Percentiles rank a stretch among this genome's conserved stretches.
phyloP scores from a whole-genome alignment of 306 rosid species.

The Chamaecrista fasciculata region DNA sequence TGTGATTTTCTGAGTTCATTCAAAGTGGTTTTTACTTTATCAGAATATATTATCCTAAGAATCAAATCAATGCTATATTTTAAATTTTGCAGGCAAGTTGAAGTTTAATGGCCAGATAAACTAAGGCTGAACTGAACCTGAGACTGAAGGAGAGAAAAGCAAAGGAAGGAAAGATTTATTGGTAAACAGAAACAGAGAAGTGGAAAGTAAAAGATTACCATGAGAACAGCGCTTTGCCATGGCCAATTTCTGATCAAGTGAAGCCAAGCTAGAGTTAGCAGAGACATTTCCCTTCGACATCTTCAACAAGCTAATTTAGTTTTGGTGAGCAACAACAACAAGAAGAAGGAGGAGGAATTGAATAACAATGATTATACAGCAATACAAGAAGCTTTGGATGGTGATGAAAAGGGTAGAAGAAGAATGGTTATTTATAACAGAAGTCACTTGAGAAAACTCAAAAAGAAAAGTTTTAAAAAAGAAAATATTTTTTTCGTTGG shows the following conservation, averaged over 20 bases:
- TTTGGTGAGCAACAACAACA: neutral
- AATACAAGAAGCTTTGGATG: slow-evolving; percentile 28
- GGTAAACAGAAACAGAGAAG: too few species aligned
- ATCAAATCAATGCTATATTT: neutral
- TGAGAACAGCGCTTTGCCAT: slow-evolving; percentile 80
- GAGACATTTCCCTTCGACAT: slow-evolving; percentile 62
- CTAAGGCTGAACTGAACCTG: neutral
- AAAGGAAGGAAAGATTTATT: neutral
- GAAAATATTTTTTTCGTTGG: neutral
- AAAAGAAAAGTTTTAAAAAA: neutral
- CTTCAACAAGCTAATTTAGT: slow-evolving; percentile 20
- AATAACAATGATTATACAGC: neutral
- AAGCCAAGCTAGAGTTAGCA: slow-evolving; percentile 50
- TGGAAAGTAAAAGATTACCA: slow-evolving; percentile 39
- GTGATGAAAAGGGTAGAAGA: slow-evolving; percentile 29
- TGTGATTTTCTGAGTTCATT: slow-evolving; percentile 1
- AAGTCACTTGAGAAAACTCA: neutral
- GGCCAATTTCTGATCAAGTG: slow-evolving; percentile 75
- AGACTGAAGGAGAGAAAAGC: neutral
- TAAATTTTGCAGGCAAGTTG: neutral
- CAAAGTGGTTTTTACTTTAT: neutral
- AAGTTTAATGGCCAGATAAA: neutral
- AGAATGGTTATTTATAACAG: slow-evolving; percentile 44
- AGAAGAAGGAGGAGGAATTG: too few species aligned
- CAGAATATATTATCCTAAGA: neutral